Conservation (phyloP, 2,329 filamentous ascomycete species). For the Daldinia eschscholtzii region DNA sequence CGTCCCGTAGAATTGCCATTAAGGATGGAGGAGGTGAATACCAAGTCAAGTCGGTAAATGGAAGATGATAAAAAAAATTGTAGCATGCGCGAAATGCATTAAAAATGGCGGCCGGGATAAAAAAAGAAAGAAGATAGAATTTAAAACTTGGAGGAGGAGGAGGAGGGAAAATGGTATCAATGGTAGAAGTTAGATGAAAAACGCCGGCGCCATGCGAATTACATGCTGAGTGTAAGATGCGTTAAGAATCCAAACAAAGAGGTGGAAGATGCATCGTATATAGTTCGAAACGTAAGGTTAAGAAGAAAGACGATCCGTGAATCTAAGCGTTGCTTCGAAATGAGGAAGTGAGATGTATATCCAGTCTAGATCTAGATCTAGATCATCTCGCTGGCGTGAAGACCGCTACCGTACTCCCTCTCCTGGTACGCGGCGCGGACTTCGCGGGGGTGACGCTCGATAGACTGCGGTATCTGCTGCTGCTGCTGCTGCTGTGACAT, state of each 20-base stretch:
- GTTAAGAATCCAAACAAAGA: slow-evolving; percentile 24
- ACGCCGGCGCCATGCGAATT: slow-evolving; percentile 58
- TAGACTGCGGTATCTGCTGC: slow-evolving; percentile 7
- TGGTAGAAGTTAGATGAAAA: slow-evolving; percentile 35
- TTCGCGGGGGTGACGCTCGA: slow-evolving; percentile 56
- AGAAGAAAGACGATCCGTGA: slow-evolving; percentile 8
- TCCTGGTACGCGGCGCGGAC: slow-evolving; percentile 54
- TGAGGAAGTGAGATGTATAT: background rate
- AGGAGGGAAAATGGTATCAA: slow-evolving; percentile 47
- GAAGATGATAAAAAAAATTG: background rate
- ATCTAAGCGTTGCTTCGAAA: slow-evolving; percentile 9
- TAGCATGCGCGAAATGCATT: slow-evolving; percentile 13
- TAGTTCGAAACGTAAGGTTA: slow-evolving; percentile 31
- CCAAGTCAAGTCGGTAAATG: background rate
- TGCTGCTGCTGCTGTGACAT: background rate
- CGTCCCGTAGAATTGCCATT: slow-evolving; percentile 8
- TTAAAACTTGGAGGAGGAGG: slow-evolving; percentile 31
- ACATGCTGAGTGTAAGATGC: slow-evolving; percentile 31
- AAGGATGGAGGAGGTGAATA: background rate
- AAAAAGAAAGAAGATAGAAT: background rate
- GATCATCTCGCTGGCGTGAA: slow-evolving; percentile 69
- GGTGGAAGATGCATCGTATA: slow-evolving; percentile 44
- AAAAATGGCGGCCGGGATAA: slow-evolving; percentile 27
- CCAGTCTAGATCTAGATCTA: slow-evolving; percentile 53
- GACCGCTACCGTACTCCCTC: slow-evolving; percentile 62